Base-by-base conservation (phyloP, 305 asterid species). In the Euphrasia arctica region DNA sequence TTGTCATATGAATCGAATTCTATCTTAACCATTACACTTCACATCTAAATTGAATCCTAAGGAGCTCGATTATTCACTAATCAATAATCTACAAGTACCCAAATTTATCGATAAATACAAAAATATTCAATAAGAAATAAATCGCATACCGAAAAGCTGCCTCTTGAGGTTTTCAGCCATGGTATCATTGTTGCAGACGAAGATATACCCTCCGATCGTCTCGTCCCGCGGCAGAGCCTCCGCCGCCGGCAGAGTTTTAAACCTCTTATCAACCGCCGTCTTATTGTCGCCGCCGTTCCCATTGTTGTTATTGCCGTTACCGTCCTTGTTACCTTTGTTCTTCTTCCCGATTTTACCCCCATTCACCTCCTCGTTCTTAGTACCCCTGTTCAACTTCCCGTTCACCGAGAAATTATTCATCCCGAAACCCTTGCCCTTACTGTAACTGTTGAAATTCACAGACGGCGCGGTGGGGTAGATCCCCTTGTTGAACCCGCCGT, bases 101-200 rank as follows among this genome's bases (percentile, higher is more conserved):
- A 47, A 4, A n/a, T 47, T 47, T 1, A 4, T 12, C 52, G n/a
- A 47, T 3, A 47, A 45, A 1, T 4, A 4, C 4, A 4, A 9
- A 42, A 8, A 42, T 18, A 42, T 42, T 9, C 10, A 42, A 12
- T 2, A 11, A 42, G 1, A 42, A 42, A 42, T 2, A 43, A 34
- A 2, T 13, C 10, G 60, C 79, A 58, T 79, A 94, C 99, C 99
- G 67, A 94, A 94, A 49, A 94, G 91, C 71, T 94, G 80, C 69
- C 98, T 88, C 77, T 88, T 83, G 78, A 94, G 95, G 81, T 94
- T 91, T 71, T 94, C 99, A 7, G 87, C 84, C 98, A 94, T 94
- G 29, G 99, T 94, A 75, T 94, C 99, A 64, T 94, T 94, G 77
- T 94, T 94, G 81, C 99, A 94, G 7, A 94, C 99, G 55, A 94